These are phyloP conservation scores for Geotrichum cucujoidarum DNA, from an alignment of 1,139 yeast genomes.

Conservation along the genomic window DNA sequence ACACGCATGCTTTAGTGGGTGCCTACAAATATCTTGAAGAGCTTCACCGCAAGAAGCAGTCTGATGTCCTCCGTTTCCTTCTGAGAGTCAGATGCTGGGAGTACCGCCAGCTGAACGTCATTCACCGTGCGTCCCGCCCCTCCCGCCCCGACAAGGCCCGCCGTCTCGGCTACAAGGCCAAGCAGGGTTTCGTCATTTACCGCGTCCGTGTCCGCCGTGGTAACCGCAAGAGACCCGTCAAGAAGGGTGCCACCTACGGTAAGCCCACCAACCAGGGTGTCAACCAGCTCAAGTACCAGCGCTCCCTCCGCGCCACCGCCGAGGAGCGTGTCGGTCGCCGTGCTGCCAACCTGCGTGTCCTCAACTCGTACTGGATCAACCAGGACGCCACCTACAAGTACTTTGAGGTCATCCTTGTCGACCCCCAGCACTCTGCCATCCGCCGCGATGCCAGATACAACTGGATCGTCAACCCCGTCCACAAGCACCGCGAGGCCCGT, in stretches of 20 bases:
- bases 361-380: constrained; percentile 99
- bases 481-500: constrained; percentile 99
- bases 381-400: constrained; percentile 99
- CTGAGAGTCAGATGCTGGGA: constrained; percentile 99
- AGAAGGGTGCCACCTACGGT: constrained; percentile 99
- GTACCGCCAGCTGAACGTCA: constrained; percentile 98
- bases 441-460: constrained; percentile 98
- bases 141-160: constrained; percentile 99
- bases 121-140: constrained; percentile 98
- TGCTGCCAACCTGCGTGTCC: constrained; percentile 97
- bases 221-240: constrained; percentile 99
- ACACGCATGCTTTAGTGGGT: constrained; percentile 57
- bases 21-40: constrained; percentile 99
- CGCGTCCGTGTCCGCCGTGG: constrained; percentile 99
- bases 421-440: constrained; percentile 97
- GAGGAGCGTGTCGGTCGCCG: constrained; percentile 99
- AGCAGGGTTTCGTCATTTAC: constrained; percentile 98
- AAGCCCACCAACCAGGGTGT: constrained; percentile 99
- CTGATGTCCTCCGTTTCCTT: constrained; percentile 97
- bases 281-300: constrained; percentile 98
- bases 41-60: constrained; percentile 99
- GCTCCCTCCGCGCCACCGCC: constrained; percentile 95
- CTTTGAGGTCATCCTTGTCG: constrained; percentile 95
- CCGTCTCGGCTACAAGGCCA: constrained; percentile 99
- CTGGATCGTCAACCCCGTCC: constrained; percentile 99